Evolutionary conservation across 768 basidiomycete species (phyloP).

Genomic region (Psilocybe azurescens): DNA sequence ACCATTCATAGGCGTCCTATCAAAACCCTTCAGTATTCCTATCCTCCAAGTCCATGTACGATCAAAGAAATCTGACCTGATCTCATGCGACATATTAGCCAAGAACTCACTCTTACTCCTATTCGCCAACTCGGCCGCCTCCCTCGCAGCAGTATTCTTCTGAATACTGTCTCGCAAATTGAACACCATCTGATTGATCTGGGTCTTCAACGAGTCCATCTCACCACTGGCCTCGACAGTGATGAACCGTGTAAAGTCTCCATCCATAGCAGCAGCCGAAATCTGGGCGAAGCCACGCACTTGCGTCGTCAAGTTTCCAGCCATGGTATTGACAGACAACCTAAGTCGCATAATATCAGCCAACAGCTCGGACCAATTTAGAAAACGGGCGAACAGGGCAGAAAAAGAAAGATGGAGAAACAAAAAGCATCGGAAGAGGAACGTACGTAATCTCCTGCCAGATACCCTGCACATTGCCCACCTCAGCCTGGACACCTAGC

Average conservation of each 20-base stretch:
- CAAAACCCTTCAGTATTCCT: background rate
- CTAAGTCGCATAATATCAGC: constrained; percentile 41
- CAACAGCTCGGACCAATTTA: no score
- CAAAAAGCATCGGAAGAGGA: background rate
- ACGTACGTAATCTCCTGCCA: constrained; percentile 99
- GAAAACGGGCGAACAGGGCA: background rate
- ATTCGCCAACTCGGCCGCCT: constrained; percentile 98
- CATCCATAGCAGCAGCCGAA: constrained; percentile 97
- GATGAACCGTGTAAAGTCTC: constrained; percentile 98
- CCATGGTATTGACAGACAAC: constrained; percentile 98
- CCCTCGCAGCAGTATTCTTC: constrained; percentile 97
- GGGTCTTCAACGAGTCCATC: constrained; percentile 99
- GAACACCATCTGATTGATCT: constrained; percentile 99
- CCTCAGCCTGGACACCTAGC: constrained; percentile 95
- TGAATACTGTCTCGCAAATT: constrained; percentile 96
- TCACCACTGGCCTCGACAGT: constrained; percentile 98
- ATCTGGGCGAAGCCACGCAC: constrained; percentile 99
- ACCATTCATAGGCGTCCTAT: constrained; percentile 99
- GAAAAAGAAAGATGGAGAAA: background rate
- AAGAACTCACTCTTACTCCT: constrained; percentile 97
- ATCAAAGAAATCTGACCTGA: constrained; percentile 64
- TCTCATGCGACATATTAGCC: constrained; percentile 98
- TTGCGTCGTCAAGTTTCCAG: constrained; percentile 94
- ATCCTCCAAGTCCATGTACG: background rate
- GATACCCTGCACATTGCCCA: constrained; percentile 95